These are phyloP conservation scores for Botryosphaeria dothidea DNA, from an alignment of 2,329 filamentous ascomycete species.

Conservation along the genomic window DNA sequence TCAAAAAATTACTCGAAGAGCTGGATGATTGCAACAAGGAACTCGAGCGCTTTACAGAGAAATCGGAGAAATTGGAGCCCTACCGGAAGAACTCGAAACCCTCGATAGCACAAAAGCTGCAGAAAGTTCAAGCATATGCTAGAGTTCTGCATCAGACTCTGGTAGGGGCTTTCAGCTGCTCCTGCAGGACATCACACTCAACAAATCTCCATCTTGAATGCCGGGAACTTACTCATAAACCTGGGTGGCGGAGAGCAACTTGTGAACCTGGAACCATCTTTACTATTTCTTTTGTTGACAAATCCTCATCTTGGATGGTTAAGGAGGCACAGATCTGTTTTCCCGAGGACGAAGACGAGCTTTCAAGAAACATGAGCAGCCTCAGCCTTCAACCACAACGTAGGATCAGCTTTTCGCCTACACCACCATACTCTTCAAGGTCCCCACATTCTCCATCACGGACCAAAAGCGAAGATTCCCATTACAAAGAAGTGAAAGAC, in stretches of 20 bases:
- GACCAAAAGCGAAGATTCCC: background rate
- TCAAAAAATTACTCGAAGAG: constrained; percentile 37
- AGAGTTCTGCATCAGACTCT: constrained; percentile 33
- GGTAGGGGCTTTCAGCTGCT: constrained; percentile 34
- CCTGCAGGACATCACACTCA: constrained; percentile 34
- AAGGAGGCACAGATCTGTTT: constrained; percentile 37
- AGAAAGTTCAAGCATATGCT: constrained; percentile 37
- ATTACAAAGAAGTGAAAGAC: constrained; percentile 34
- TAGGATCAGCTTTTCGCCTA: constrained; percentile 33
- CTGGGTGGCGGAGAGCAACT: constrained; percentile 21
- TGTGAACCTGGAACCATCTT: constrained; percentile 29
- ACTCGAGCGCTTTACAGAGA: constrained; percentile 39
- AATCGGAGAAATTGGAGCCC: constrained; percentile 39
- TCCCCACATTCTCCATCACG: background rate
- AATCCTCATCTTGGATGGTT: constrained; percentile 28
- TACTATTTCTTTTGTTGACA: constrained; percentile 34
- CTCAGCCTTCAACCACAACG: constrained; percentile 21
- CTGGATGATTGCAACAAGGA: constrained; percentile 41
- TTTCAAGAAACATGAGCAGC: background rate
- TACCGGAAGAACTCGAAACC: constrained; percentile 36
- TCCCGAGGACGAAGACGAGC: constrained; percentile 30
- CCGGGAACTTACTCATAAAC: constrained; percentile 26
- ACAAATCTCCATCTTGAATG: constrained; percentile 37
- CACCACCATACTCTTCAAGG: constrained; percentile 26
- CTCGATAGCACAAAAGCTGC: constrained; percentile 34